Conservation (phyloP, 257 asterid genomes). For the Jacaranda mimosifolia region DNA sequence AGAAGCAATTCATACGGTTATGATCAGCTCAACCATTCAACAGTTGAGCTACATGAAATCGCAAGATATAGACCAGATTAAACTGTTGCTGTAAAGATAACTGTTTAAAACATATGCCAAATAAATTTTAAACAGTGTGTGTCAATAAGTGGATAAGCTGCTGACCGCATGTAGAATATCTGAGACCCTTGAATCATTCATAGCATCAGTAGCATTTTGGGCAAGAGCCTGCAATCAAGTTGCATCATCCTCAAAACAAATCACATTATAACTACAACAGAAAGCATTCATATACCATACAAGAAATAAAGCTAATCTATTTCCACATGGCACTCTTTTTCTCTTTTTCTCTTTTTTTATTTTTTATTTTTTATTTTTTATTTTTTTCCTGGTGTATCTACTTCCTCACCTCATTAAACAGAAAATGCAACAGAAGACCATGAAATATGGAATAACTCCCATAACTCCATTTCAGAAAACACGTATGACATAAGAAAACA, state of each 20-base stretch:
- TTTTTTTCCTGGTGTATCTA: too few species aligned
- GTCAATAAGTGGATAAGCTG: conserved; percentile 16
- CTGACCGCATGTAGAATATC: conserved; percentile 86
- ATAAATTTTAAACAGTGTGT: background rate
- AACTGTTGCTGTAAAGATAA: background rate
- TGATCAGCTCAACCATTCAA: background rate
- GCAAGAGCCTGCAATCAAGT: conserved; percentile 73
- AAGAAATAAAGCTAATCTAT: too few species aligned
- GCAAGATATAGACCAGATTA: background rate
- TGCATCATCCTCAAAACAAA: background rate
- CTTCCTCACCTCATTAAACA: too few species aligned
- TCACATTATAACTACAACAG: background rate
- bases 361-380: too few species aligned
- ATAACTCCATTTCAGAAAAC: too few species aligned
- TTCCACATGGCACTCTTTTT: too few species aligned
- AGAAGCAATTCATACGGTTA: background rate
- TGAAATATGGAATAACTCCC: too few species aligned
- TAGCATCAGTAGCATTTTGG: conserved; percentile 84
- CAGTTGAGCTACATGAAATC: background rate
- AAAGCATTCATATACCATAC: background rate
- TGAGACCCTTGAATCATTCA: conserved; percentile 87
- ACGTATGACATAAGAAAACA: background rate
- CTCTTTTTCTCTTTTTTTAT: too few species aligned
- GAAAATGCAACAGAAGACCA: too few species aligned
- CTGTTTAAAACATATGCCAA: background rate